Evolutionary conservation across 2,329 filamentous ascomycete genomes (phyloP).

Genomic region (Talaromyces sp.): DNA sequence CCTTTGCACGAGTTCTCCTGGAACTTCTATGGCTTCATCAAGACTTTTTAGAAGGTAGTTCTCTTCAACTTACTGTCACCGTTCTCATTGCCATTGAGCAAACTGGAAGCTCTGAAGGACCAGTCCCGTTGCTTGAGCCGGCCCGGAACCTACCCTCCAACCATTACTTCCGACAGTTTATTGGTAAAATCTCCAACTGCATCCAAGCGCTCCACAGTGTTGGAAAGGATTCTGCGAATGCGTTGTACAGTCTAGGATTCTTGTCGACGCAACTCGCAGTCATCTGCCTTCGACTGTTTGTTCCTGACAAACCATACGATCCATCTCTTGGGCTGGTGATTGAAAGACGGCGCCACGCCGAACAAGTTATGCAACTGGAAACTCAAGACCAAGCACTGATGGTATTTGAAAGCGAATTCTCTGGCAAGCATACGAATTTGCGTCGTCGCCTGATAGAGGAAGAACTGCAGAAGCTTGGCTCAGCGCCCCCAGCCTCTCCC

Average conservation of each 20-base stretch:
- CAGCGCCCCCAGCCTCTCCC: constrained; percentile 58
- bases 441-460: constrained; percentile 58
- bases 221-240: constrained; percentile 13
- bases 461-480: constrained; percentile 59
- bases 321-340: constrained; percentile 60
- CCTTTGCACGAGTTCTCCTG: constrained; percentile 36
- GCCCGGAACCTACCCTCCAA: constrained; percentile 16
- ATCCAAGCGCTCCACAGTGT: constrained; percentile 19
- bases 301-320: constrained; percentile 82
- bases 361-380: constrained; percentile 52
- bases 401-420: constrained; percentile 61
- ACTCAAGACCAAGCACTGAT: constrained; percentile 55
- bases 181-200: constrained; percentile 22
- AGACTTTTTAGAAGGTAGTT: constrained; percentile 17
- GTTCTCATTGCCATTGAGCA: constrained; percentile 20
- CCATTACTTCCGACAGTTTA: constrained; percentile 32
- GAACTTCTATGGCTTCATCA: constrained; percentile 31
- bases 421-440: constrained; percentile 61
- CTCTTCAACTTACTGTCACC: constrained; percentile 13
- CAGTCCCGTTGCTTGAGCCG: constrained; percentile 14
- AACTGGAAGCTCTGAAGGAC: constrained; percentile 13
- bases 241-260: constrained; percentile 42
- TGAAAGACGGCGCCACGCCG: constrained; percentile 54
- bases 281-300: constrained; percentile 69
- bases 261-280: constrained; percentile 74